These are phyloP conservation scores for Peniophora sp. DNA, from an alignment of 1,284 basidiomycete species.

Conservation along the genomic window DNA sequence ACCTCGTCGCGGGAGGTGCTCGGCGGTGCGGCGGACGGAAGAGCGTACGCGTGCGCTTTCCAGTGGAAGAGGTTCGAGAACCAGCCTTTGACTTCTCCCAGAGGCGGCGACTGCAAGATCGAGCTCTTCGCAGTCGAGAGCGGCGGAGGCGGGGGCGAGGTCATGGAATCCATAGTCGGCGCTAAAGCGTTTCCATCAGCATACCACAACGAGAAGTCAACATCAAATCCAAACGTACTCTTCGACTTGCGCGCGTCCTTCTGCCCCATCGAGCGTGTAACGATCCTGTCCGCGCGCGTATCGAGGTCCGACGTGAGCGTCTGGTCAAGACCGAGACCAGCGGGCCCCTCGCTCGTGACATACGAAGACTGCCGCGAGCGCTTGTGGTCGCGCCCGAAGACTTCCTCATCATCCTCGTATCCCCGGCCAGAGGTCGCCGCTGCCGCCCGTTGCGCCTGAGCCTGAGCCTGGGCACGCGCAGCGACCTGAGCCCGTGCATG, in stretches of 20 bases:
- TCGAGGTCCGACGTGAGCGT: background rate
- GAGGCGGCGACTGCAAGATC: slow-evolving; percentile 39
- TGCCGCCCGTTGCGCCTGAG: background rate
- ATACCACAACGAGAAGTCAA: background rate
- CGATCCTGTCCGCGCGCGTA: background rate
- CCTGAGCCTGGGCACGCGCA: background rate
- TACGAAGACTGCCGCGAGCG: background rate
- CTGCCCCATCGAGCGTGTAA: background rate
- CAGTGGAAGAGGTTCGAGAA: slow-evolving; percentile 75
- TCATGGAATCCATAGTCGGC: background rate
- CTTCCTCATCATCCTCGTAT: too few relatives aligned
- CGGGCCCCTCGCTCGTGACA: background rate
- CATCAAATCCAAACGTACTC: background rate
- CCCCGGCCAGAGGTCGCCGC: background rate
- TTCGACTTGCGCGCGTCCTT: background rate
- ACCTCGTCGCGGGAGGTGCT: slow-evolving; percentile 57
- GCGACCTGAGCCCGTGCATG: background rate
- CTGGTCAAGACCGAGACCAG: background rate
- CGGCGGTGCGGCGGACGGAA: slow-evolving; percentile 63
- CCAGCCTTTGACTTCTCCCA: slow-evolving; percentile 78
- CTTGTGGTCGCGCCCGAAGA: too few relatives aligned
- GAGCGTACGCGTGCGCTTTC: slow-evolving; percentile 56
- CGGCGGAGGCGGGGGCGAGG: background rate
- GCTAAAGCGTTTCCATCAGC: background rate
- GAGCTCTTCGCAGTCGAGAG: slow-evolving; percentile 8